Evolutionary conservation across 768 basidiomycete species (phyloP).

Genomic region (Phaffia tasmanica): DNA sequence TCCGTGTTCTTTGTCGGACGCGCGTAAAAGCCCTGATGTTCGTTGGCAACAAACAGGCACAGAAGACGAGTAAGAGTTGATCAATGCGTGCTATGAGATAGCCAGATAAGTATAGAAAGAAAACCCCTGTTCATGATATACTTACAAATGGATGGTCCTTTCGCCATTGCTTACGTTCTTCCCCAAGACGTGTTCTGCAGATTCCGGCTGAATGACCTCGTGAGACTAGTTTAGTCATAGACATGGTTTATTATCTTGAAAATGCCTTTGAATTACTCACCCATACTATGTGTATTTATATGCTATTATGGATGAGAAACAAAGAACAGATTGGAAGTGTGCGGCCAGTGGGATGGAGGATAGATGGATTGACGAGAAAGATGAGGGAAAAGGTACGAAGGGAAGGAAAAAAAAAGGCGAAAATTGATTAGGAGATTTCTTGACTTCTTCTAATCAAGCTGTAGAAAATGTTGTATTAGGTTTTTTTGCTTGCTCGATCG

Average conservation of each 20-base stretch:
- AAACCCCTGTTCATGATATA: constrained; percentile 27
- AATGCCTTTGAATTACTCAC: too few relatives aligned
- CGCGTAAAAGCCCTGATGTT: constrained; percentile 81
- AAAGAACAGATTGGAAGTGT: not conserved
- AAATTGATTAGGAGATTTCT: too few relatives aligned
- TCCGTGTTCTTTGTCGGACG: constrained; percentile 80
- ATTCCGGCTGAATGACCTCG: constrained; percentile 50
- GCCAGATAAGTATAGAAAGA: not conserved
- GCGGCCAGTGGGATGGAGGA: too few relatives aligned
- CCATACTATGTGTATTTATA: too few relatives aligned
- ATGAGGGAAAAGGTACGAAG: too few relatives aligned
- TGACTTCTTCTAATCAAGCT: too few relatives aligned
- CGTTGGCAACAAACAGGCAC: not conserved
- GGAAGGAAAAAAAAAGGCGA: too few relatives aligned
- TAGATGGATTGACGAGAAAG: too few relatives aligned
- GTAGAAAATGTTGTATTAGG: too few relatives aligned
- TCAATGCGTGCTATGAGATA: not conserved
- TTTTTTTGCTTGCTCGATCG: too few relatives aligned
- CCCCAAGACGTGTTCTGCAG: constrained; percentile 79
- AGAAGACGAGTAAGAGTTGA: not conserved
- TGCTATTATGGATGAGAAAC: too few relatives aligned
- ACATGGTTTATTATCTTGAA: not conserved
- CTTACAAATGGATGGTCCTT: constrained; percentile 97
- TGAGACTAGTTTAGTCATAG: constrained; percentile 44
- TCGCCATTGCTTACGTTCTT: constrained; percentile 97